phyloP scores from a whole-genome alignment of 2,329 filamentous ascomycete genomes.

The Trichoderma atrobrunneum region DNA sequence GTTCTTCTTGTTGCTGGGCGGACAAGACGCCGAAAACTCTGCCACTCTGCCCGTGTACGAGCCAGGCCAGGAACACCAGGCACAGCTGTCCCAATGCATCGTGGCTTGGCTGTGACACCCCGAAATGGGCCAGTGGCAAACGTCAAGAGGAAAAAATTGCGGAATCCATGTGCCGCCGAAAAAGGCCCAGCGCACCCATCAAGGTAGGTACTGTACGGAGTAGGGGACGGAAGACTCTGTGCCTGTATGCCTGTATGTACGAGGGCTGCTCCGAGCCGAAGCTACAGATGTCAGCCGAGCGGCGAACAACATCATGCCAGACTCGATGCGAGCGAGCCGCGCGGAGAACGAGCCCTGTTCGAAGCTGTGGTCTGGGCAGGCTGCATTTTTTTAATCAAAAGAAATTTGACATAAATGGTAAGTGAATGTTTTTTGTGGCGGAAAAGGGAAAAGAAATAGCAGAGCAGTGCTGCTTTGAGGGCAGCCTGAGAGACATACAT shows the following conservation, averaged over 20 bases:
- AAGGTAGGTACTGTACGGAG: background rate
- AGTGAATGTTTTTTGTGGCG: background rate
- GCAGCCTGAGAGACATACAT: too few relatives aligned
- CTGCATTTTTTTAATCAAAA: background rate
- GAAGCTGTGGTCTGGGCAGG: too few relatives aligned
- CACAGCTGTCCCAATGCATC: background rate
- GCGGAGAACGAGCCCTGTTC: background rate
- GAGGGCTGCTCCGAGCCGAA: conserved; percentile 1
- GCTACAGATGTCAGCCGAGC: background rate
- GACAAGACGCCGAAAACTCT: background rate
- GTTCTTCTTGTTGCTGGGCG: background rate
- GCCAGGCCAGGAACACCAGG: background rate
- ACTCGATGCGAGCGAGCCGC: background rate
- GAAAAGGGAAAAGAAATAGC: background rate
- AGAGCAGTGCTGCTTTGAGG: too few relatives aligned
- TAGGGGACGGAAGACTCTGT: background rate
- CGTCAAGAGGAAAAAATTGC: conserved; percentile 4
- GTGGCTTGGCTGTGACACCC: conserved; percentile 2
- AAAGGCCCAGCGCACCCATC: conserved; percentile 2
- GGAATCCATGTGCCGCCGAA: conserved; percentile 3
- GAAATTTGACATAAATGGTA: background rate
- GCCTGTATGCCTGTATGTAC: background rate
- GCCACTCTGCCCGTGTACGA: background rate
- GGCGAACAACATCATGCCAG: background rate
- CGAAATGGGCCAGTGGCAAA: conserved; percentile 1